A percentile compares a stretch with the other conserved stretches of the same genome.
These are phyloP conservation scores for Hypholoma fasciculare DNA, from an alignment of 768 basidiomycete species.

Conservation along the genomic window DNA sequence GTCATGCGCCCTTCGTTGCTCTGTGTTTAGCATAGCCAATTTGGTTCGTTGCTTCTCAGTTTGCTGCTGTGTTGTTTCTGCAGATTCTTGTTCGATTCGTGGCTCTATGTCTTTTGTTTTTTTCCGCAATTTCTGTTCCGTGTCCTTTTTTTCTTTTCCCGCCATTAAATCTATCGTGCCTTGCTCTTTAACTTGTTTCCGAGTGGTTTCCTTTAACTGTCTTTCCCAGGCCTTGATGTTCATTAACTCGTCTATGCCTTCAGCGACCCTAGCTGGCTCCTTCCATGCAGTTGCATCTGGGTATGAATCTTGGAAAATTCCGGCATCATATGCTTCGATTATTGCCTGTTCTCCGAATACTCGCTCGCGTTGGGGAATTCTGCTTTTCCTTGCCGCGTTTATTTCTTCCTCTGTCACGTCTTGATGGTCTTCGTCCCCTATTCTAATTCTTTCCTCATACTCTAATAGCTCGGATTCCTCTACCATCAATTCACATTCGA, in stretches of 20 bases:
- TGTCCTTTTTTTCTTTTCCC: too few species aligned
- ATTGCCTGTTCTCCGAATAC: conserved; percentile 3
- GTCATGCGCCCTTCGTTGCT: conserved; percentile 36
- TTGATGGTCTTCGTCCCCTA: neutral
- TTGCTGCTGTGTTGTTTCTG: neutral
- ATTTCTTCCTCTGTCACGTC: conserved; percentile 4
- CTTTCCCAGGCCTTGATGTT: conserved; percentile 5
- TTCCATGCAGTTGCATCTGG: neutral
- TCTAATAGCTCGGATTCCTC: neutral
- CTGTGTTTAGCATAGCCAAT: conserved; percentile 20
- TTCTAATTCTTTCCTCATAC: too few species aligned
- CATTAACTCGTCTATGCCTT: neutral
- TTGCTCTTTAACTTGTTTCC: neutral
- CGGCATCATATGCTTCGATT: neutral
- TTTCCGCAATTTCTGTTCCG: too few species aligned
- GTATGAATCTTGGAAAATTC: neutral
- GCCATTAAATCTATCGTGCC: neutral
- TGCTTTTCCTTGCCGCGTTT: neutral
- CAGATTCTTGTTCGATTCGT: neutral
- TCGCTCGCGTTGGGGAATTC: neutral
- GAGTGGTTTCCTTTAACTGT: conserved; percentile 6
- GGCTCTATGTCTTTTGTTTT: too few species aligned
- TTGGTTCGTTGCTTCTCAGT: neutral
- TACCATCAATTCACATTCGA: neutral
- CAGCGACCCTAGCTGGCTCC: neutral